These are phyloP conservation scores for Amauroascus verrucosus DNA, from an alignment of 2,329 filamentous ascomycete genomes.

Conservation along the genomic window DNA sequence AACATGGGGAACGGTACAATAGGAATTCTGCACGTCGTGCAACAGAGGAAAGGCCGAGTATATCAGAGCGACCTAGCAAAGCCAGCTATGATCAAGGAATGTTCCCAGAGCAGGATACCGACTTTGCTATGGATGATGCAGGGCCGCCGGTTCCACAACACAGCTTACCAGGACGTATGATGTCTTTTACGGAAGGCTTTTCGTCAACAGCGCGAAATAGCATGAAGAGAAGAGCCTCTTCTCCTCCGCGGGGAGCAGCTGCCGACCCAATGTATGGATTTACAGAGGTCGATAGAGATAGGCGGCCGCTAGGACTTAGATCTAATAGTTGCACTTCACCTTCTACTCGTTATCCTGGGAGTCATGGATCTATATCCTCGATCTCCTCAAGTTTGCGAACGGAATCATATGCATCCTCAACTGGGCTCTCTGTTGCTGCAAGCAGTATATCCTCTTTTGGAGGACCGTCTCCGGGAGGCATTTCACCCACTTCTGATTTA, in stretches of 20 bases:
- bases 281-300: conserved; percentile 40
- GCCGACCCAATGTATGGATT: conserved; percentile 28
- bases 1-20: conserved; percentile 22
- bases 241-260: conserved; percentile 47
- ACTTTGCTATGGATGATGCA: conserved; percentile 33
- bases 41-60: conserved; percentile 42
- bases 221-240: conserved; percentile 55
- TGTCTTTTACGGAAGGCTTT: conserved; percentile 27
- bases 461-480: conserved; percentile 49
- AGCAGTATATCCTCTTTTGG: conserved; percentile 56
- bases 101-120: conserved; percentile 41
- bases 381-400: conserved; percentile 53
- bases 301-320: conserved; percentile 45
- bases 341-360: conserved; percentile 45
- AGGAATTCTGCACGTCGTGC: conserved; percentile 17
- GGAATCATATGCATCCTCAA: conserved; percentile 53
- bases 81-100: conserved; percentile 54
- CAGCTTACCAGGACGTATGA: conserved; percentile 32
- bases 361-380: conserved; percentile 55
- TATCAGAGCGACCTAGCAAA: conserved; percentile 43
- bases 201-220: conserved; percentile 39
- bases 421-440: conserved; percentile 47
- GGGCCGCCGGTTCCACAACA: conserved; percentile 27
- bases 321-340: conserved; percentile 46
- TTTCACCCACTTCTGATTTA: conserved; percentile 49